phyloP scores from a whole-genome alignment of 805 yeast species.

The Candida lessepsii region DNA sequence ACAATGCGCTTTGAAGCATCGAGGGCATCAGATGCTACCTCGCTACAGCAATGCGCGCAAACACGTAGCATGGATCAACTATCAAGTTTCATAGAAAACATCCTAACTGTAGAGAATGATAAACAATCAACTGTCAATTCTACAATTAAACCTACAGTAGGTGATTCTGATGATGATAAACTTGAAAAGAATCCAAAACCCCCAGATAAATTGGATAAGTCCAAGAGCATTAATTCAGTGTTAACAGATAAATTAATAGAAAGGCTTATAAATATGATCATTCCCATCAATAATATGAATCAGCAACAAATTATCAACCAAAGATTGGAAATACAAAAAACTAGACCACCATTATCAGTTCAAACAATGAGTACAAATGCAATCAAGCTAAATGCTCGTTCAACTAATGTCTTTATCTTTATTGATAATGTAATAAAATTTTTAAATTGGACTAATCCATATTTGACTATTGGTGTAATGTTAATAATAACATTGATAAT shows the following conservation, averaged over 20 bases:
- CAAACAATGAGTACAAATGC: conserved; percentile 68
- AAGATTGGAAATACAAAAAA: conserved; percentile 58
- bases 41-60: too few species aligned
- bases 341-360: conserved; percentile 68
- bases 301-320: conserved; percentile 46
- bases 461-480: conserved; percentile 58
- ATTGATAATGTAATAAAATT: conserved; percentile 57
- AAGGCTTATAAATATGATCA: conserved; percentile 64
- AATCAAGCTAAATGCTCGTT: conserved; percentile 58
- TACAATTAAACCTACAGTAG: neutral
- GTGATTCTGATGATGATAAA: neutral
- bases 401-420: conserved; percentile 58
- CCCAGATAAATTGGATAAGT: too few species aligned
- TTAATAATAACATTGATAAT: conserved; percentile 51
- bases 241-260: conserved; percentile 73
- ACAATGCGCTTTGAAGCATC: too few species aligned
- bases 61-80: conserved; percentile 34
- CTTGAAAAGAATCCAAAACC: neutral
- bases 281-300: conserved; percentile 54
- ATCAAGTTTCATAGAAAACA: conserved; percentile 36
- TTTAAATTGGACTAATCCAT: conserved; percentile 63
- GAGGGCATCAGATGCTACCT: too few species aligned
- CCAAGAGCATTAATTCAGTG: conserved; percentile 8
- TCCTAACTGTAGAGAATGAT: conserved; percentile 28
- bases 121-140: neutral